Evolutionary conservation across 495 filamentous ascomycete species (phyloP), one percentile per base, ranked within the genome.

Genomic region (Aspergillus sclerotioniger): DNA sequence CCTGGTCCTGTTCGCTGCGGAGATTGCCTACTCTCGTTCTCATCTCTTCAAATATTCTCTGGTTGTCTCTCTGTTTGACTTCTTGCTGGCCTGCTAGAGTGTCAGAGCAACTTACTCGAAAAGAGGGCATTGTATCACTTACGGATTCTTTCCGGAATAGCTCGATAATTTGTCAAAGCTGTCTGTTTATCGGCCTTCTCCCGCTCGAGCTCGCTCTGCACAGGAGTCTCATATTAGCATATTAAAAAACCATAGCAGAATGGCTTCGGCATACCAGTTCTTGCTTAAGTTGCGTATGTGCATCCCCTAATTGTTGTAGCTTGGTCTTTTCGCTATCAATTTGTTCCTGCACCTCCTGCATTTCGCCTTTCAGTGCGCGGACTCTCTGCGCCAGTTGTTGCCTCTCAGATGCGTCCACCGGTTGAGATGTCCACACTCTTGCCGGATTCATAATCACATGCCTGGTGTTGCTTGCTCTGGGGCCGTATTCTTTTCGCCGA

Each of bases 401-500:
- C 63, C 87, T 90, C 52, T 82, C 80, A 28, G 79, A 72, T 0
- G 64, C 62, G 67, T 94, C 88, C 12, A 91, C 82, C 4, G 90
- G 88, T 62, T 90, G 84, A 57, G 91, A 82, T 3, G 88, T 90
- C 89, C 91, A 97, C 53, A 81, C 76, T 13, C 65, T 67, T 3
- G 89, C 90, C 33, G 62, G 68, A 10, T 61, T 73, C 2, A 96
- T 56, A 48, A 70, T 67, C 44, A 70, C 78, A 1, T 87, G 83
- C 8, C 71, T 71, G 6, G 89, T 92, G 7, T 90, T 90, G 8
- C 75, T 76, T 6, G 87, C 90, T 16, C 67, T 66, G 0, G 83
- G 74, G 0, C 89, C 90, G 68, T 95, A 96, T 67, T 96, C 91
- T 58, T 76, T 70, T 41, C 92, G 82, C 10, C 87, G 82, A 3